Base-by-base conservation (phyloP, 768 basidiomycete species). In the Hericium alpestre region DNA sequence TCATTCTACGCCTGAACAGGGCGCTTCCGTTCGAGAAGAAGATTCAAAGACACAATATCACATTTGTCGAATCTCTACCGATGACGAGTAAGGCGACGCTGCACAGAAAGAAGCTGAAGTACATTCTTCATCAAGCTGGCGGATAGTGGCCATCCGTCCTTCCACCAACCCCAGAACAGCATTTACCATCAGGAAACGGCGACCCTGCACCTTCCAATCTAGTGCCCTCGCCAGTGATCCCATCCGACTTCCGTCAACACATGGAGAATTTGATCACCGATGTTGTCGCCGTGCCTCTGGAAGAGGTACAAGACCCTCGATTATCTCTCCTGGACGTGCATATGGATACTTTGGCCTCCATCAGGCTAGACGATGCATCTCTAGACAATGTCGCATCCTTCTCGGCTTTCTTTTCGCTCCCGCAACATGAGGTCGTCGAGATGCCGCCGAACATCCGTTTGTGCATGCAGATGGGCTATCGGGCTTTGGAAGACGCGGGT, bases 401-500 rank as follows among this genome's bases (percentile, higher is more conserved):
- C 16, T 39, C 46, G n/a, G 32, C 23, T 22, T 56, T 56, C 55
- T 56, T 56, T 46, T 27, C 23, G 4, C 32, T 56, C 4, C 27
- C 43, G 0, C 55, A 25, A 3, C 43, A 40, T 9, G 55, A 56
- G 13, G 55, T 38, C 3, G 55, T 22, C 6, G 41, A 39, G 11
- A 49, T 56, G 46, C 41, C 39, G 18, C 55, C 55, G 48, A 56
- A 49, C 23, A 46, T 41, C 15, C 23, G 55, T 6, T 27, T 56
- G 20, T 39, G 23, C 23, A 22, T 56, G 20, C 43, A 48, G 55
- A 27, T 56, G 38, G 55, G 55, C 7, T 56, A 56, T 32, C 25
- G 43, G 16, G 55, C 55, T 3, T 6, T 56, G n/a, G 55, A 56
- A 38, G 55, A 56, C 38, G 55, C 55, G n/a, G n/a, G 43, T 0